A percentile compares a stretch with the other conserved stretches of the same genome.
These are phyloP conservation scores for Tricholoma matsutake DNA, from an alignment of 768 basidiomycete genomes.

Conservation along the genomic window DNA sequence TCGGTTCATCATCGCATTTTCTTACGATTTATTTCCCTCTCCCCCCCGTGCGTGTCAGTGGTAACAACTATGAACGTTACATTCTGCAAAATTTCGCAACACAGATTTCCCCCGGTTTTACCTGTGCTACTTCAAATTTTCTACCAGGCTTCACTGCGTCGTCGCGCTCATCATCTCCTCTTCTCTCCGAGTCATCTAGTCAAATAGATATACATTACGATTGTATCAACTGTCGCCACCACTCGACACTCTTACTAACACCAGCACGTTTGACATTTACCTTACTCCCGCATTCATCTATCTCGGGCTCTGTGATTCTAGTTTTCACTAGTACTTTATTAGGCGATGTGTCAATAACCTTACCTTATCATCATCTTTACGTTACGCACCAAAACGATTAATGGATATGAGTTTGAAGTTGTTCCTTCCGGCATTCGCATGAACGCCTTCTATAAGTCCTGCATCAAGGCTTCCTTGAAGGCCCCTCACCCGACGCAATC, in stretches of 20 bases:
- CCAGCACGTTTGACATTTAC: background rate
- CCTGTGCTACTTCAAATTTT: background rate
- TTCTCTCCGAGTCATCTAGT: background rate
- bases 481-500: background rate
- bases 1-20: background rate
- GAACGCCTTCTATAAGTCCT: background rate
- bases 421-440: background rate
- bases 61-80: background rate
- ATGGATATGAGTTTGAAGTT: background rate
- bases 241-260: background rate
- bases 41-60: background rate
- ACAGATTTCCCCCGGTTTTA: background rate
- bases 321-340: background rate
- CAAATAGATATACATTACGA: background rate
- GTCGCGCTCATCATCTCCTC: background rate
- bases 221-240: conserved; percentile 1
- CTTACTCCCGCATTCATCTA: conserved; percentile 1
- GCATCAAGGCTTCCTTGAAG: background rate
- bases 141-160: background rate
- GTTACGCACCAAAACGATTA: background rate
- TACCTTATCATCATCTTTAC: conserved; percentile 1
- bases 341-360: background rate
- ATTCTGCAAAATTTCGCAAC: background rate
- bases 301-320: background rate
- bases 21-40: background rate